A percentile compares a stretch with the other conserved stretches of the same genome.
phyloP scores from a whole-genome alignment of 1,284 basidiomycete species.

The Ceraceosorus guamensis region DNA sequence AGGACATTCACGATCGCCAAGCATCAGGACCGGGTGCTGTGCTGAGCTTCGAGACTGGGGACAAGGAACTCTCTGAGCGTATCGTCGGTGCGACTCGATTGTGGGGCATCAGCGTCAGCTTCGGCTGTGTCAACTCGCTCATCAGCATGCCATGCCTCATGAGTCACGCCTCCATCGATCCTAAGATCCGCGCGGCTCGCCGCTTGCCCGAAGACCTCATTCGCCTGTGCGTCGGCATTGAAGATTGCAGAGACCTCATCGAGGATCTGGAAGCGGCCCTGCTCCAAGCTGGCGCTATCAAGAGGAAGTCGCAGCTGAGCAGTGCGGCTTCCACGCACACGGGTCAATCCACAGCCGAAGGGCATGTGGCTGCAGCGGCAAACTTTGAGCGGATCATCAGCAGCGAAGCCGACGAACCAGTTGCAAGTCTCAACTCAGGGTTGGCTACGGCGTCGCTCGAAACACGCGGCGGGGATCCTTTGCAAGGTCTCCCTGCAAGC shows the following conservation, averaged over 20 bases:
- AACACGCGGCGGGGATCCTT: constrained; percentile 37
- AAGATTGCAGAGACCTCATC: constrained; percentile 83
- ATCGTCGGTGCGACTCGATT: constrained; percentile 85
- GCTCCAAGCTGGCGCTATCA: constrained; percentile 80
- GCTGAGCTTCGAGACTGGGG: constrained; percentile 85
- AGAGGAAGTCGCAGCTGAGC: constrained; percentile 14
- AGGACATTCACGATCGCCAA: constrained; percentile 67
- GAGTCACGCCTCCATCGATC: constrained; percentile 97
- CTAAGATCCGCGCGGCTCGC: constrained; percentile 80
- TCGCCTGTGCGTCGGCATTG: constrained; percentile 94
- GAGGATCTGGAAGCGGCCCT: constrained; percentile 92
- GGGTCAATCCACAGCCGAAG: constrained; percentile 20
- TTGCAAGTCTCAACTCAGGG: background rate
- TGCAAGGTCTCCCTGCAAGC: constrained; percentile 6
- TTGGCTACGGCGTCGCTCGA: constrained; percentile 20
- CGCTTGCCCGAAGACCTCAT: constrained; percentile 96
- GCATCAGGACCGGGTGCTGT: constrained; percentile 89
- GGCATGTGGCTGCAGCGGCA: constrained; percentile 1
- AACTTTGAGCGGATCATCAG: constrained; percentile 14
- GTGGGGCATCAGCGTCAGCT: constrained; percentile 97
- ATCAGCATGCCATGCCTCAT: constrained; percentile 99
- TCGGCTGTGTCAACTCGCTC: constrained; percentile 94
- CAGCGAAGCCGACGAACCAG: constrained; percentile 18
- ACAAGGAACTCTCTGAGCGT: constrained; percentile 80
- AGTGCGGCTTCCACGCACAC: constrained; percentile 6